phyloP scores from a whole-genome alignment of 495 filamentous ascomycete species.

The Aspergillus conjunctus region DNA sequence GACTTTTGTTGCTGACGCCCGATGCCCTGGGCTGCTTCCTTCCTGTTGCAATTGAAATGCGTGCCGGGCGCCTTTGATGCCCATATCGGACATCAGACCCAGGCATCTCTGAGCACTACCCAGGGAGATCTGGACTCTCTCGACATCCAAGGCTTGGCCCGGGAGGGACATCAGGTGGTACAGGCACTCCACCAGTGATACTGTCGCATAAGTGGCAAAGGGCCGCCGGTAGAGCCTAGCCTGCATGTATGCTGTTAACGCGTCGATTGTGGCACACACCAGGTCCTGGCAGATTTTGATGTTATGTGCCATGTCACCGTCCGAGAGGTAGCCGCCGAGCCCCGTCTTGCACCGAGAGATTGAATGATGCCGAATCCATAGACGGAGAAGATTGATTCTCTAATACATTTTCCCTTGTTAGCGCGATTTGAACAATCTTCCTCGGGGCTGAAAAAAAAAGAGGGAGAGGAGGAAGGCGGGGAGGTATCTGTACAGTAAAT shows the following conservation, averaged over 20 bases:
- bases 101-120: not conserved
- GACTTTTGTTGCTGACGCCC: not conserved
- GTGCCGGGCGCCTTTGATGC: not conserved
- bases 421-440: too few species aligned
- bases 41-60: not conserved
- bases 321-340: not conserved
- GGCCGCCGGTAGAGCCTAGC: not conserved
- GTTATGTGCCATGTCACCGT: not conserved
- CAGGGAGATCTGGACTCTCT: not conserved
- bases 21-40: not conserved
- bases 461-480: too few species aligned
- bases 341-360: not conserved
- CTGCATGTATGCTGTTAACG: not conserved
- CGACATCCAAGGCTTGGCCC: not conserved
- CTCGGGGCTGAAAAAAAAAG: too few species aligned
- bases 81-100: not conserved
- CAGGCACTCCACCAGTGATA: not conserved
- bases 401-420: too few species aligned
- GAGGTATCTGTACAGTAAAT: not conserved
- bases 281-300: not conserved
- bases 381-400: not conserved
- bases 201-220: not conserved
- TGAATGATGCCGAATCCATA: not conserved
- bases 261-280: not conserved
- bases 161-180: not conserved